Base-by-base conservation (phyloP, 1,139 yeast genomes). In the Taiozyma sp. region DNA sequence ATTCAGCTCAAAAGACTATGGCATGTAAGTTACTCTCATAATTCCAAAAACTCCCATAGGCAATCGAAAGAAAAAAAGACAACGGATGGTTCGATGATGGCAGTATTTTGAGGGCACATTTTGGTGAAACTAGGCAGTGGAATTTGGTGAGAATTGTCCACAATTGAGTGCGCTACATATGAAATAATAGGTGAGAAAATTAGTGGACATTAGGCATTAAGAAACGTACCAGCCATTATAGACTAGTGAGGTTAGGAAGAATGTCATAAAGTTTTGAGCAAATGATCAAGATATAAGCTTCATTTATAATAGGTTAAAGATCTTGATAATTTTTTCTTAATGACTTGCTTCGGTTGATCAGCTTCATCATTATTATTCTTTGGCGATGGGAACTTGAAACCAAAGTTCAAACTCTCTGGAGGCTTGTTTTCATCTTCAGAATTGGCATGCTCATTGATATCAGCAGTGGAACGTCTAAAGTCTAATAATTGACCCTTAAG, bases 391-490 rank as follows among this genome's bases (percentile, higher is more conserved):
- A 62, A 62, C 45, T 61, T 62, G 52, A 62, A 62, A 21, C 56
- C 61, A 51, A 60, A 60, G 47, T 61, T 51, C 45, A 61, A 51
- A 37, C 55, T 48, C 22, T 56, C 61, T 30, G 64, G 64, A 7
- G 63, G 63, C 41, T 52, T 57, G n/a, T 37, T 52, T 40, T 48
- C 56, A 34, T 55, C 61, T 24, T 52, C 46, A 28, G 29, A 26
- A 32, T 32, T 32, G 35, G 14, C 35, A 32, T 32, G 35, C 32
- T 50, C 46, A 19, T 47, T 37, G 28, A 16, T 30, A 29, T 48
- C 55, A 6, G 43, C 22, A n/a, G 56, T 41, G n/a, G 56, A 46
- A 19, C 54, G 53, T 13, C 59, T 28, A 46, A 58, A 53, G 40
- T 56, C 61, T 45, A 58, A 43, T 2, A 53, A 42, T 22, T 53